These are phyloP conservation scores for Cercospora sojina DNA, from an alignment of 2,329 filamentous ascomycete genomes.

Conservation along the genomic window DNA sequence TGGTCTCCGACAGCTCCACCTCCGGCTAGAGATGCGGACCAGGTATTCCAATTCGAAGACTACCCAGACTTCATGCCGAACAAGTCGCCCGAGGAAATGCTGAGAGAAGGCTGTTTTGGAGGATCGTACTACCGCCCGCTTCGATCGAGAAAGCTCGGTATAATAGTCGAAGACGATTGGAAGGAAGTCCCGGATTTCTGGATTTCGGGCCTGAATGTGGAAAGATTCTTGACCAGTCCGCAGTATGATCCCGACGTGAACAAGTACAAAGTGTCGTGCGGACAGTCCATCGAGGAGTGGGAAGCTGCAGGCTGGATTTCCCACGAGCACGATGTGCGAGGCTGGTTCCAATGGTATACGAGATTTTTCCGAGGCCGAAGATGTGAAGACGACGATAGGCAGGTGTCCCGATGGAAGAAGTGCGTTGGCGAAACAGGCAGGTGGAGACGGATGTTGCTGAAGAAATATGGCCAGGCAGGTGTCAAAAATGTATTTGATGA, in stretches of 20 bases:
- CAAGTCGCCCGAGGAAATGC: conserved; percentile 54
- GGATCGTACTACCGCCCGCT: conserved; percentile 54
- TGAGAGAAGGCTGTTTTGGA: conserved; percentile 55
- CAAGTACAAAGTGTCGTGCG: conserved; percentile 54
- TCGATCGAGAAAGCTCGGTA: conserved; percentile 45
- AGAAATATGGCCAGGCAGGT: conserved; percentile 51
- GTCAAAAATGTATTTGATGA: conserved; percentile 52
- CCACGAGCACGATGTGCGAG: conserved; percentile 54
- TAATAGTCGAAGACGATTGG: conserved; percentile 50
- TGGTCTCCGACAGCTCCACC: conserved; percentile 45
- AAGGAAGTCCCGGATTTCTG: conserved; percentile 45
- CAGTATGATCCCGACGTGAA: conserved; percentile 52
- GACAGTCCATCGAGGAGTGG: conserved; percentile 57
- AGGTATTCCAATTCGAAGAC: conserved; percentile 49
- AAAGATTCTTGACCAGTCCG: conserved; percentile 43
- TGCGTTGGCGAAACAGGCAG: conserved; percentile 55
- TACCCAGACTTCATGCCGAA: conserved; percentile 52
- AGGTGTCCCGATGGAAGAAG: conserved; percentile 53
- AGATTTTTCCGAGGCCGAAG: conserved; percentile 53
- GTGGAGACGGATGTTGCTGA: conserved; percentile 53
- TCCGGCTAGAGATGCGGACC: conserved; percentile 45
- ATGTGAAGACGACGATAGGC: conserved; percentile 54
- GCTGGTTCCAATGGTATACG: conserved; percentile 60
- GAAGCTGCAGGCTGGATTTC: conserved; percentile 57
- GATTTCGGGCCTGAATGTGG: conserved; percentile 44